Evolutionary conservation across 257 asterid species (phyloP), one percentile per base, ranked within the genome.

Genomic region (Nicotiana benthamiana): DNA sequence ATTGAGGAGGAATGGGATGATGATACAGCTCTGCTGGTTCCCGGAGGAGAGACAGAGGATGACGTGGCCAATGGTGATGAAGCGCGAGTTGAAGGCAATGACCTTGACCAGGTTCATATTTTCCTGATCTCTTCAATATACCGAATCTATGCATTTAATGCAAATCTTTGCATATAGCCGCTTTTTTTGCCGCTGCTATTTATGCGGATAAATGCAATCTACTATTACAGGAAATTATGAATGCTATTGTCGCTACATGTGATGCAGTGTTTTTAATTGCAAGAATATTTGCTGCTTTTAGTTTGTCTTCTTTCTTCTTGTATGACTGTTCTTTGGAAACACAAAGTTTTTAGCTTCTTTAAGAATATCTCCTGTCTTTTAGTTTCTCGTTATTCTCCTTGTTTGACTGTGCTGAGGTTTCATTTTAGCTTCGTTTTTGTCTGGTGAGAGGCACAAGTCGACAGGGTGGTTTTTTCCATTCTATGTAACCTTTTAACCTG

Each of bases 1-100:
- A 85, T 95, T 26, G 99, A 95, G 82, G 99, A 95, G 87, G 99
- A 95, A 81, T 95, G 99, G 99, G 93, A 92, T 79, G 94, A 95
- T 60, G 93, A 88, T 75, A 82, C 90, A 10, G 56, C 86, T 1
- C 86, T 90, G 27, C 43, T 92, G 79, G 83, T 93, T 77, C 94
- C 97, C 4, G 96, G 97, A 4, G 97, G 84, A 12, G 96, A 91
- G 40, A 89, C 85, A 0, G 99, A 92, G 56, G 97, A 90, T 86
- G 97, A 92, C 12, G 84, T 81, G 83, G 89, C 89, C 75, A 93
- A 87, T 88, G 94, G 92, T 61, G 97, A 93, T 83, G 98, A 91
- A 30, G 86, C 86, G 13, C 92, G 85, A 57, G 88, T 77, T 1
- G 91, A 82, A 75, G 81, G 87, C 88, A 85, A 89, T 30, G 87